Evolutionary conservation across 495 filamentous ascomycete species (phyloP).

Genomic region (Penicillium dipodomyicola): DNA sequence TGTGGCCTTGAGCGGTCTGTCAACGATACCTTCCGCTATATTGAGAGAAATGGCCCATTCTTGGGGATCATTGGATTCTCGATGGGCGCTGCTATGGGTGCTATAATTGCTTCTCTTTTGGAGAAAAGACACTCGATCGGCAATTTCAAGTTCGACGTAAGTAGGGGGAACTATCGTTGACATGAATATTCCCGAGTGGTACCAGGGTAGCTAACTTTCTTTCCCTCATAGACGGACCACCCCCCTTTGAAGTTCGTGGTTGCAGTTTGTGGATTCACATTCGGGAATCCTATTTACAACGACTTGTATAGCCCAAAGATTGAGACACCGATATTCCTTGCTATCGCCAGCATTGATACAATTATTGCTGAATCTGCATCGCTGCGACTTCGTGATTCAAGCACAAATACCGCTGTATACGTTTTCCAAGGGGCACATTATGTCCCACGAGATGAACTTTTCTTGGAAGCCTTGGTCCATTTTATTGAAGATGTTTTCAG

Average conservation of each 20-base stretch:
- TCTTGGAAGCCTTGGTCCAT: not conserved
- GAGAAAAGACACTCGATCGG: constrained; percentile 1
- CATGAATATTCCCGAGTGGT: not conserved
- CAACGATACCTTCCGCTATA: not conserved
- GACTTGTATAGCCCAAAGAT: constrained; percentile 8
- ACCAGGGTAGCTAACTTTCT: not conserved
- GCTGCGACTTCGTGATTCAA: not conserved
- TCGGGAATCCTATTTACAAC: constrained; percentile 2
- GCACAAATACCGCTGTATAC: not conserved
- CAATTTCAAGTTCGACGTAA: not conserved
- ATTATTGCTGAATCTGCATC: constrained; percentile 10
- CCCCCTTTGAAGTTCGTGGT: constrained; percentile 17
- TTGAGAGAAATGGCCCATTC: constrained; percentile 4
- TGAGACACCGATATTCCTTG: constrained; percentile 11
- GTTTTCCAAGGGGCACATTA: not conserved
- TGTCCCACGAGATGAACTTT: not conserved
- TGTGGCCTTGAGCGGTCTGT: constrained; percentile 1
- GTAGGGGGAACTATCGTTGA: not conserved
- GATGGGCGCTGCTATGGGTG: not conserved
- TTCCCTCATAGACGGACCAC: not conserved
- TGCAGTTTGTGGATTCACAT: constrained; percentile 11
- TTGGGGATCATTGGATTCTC: constrained; percentile 9
- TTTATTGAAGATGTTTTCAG: not conserved
- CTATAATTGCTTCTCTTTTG: constrained; percentile 6
- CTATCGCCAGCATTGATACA: constrained; percentile 9